A percentile compares a stretch with the other conserved stretches of the same genome.
These are phyloP conservation scores for Globisporangium cystogenes DNA, from an alignment of 352 stramenopile genomes.

Conservation along the genomic window DNA sequence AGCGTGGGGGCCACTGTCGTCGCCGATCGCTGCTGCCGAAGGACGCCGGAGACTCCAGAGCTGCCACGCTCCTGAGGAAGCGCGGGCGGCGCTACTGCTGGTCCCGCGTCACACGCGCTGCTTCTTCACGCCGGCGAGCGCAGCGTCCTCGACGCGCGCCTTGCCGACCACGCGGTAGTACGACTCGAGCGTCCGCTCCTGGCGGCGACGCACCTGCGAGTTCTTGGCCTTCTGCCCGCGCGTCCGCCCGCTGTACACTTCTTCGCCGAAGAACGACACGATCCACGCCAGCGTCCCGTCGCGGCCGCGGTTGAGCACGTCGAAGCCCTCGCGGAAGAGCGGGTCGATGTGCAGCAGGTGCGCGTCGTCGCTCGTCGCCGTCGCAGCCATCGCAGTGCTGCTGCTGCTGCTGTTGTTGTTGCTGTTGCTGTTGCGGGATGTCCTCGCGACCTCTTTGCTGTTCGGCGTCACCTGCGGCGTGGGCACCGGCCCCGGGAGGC, in stretches of 20 bases:
- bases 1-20: no score
- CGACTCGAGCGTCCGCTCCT: constrained; percentile 63
- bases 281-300: constrained; percentile 76
- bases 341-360: constrained; percentile 58
- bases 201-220: constrained; percentile 21
- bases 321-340: constrained; percentile 73
- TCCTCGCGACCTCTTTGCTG: constrained; percentile 17
- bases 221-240: constrained; percentile 52
- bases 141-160: constrained; percentile 21
- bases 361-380: constrained; percentile 6
- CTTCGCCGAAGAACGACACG: constrained; percentile 60
- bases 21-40: neutral
- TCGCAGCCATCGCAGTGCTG: neutral
- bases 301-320: constrained; percentile 66
- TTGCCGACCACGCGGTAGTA: constrained; percentile 76
- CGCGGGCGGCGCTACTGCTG: no score
- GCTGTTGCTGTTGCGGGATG: neutral
- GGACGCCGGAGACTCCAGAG: no score
- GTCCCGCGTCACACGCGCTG: constrained; percentile 7
- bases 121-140: constrained; percentile 12
- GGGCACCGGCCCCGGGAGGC: constrained; percentile 11
- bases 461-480: constrained; percentile 12
- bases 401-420: neutral
- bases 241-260: constrained; percentile 57
- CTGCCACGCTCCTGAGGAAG: no score